Conservation (phyloP, 345 rosid species). For the Mangifera indica region DNA sequence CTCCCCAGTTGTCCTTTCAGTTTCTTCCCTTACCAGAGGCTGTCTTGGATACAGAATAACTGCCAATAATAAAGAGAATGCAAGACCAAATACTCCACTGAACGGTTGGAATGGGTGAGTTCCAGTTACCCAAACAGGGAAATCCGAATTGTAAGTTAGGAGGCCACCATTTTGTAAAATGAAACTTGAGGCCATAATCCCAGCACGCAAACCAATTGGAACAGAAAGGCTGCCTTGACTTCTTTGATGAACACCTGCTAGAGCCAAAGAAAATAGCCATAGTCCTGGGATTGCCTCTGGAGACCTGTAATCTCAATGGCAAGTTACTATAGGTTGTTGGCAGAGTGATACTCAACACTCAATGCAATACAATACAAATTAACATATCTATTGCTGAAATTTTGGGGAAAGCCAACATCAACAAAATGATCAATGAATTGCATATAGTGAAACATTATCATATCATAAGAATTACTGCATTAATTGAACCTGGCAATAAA, state of each 20-base stretch:
- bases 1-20: slow-evolving; percentile 7
- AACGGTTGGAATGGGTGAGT: slow-evolving; percentile 73
- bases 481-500: not conserved
- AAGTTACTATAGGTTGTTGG: not conserved
- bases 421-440: not conserved
- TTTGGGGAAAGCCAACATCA: not conserved
- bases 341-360: not conserved
- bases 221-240: slow-evolving; percentile 58
- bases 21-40: slow-evolving; percentile 19
- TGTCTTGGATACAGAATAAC: slow-evolving; percentile 56
- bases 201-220: slow-evolving; percentile 71
- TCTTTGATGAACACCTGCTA: slow-evolving; percentile 61
- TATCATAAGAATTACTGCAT: too few relatives aligned
- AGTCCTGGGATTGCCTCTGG: slow-evolving; percentile 66
- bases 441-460: not conserved
- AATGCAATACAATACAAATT: not conserved
- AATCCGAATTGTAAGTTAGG: slow-evolving; percentile 39
- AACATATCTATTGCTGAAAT: too few relatives aligned
- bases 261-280: slow-evolving; percentile 72
- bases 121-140: slow-evolving; percentile 65
- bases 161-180: slow-evolving; percentile 64
- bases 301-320: slow-evolving; percentile 50
- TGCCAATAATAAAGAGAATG: slow-evolving; percentile 53
- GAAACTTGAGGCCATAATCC: slow-evolving; percentile 64
- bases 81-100: slow-evolving; percentile 72